Evolutionary conservation across 768 basidiomycete genomes (phyloP), one percentile per base, ranked within the genome.

Genomic region (Serendipita sp.): DNA sequence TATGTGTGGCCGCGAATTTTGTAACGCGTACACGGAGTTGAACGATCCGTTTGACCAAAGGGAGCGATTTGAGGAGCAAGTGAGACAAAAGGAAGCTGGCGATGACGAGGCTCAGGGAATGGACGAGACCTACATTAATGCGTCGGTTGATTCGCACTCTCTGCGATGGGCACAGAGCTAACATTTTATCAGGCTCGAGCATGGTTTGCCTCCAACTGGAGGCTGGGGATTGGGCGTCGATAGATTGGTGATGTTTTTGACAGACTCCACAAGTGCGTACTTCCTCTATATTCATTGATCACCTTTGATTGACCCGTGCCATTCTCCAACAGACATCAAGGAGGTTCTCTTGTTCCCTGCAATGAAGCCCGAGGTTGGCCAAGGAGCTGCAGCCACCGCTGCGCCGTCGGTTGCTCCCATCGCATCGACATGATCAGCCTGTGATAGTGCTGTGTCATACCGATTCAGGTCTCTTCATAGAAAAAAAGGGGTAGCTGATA

Each of bases 21-120:
- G 91, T 80, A 98, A 99, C 71, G 95, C 96, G 27, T 99, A 99
- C 74, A 99, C 96, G 45, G 96, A 99, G 79, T 82, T 99, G 80
- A 99, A 99, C 76, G 96, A 99, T 76, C 96, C 92, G 0, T 95
- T 94, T 72, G 91, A 93, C 74, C 96, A 99, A 75, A 81, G 93
- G 40, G 76, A 91, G 70, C 84, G 96, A 67, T 99, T 99, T 75
- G 91, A 95, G 75, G 96, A 98, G 74, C 90, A 92, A 80, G 78
- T 81, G 63, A 82, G 83, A 71, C 96, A 98, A 76, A 98, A 97
- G 84, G 91, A 91, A 64, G 84, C 86, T 66, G 96, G 96, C 64
- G 96, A 99, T 69, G 96, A 99, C 48, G 96, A 99, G 75, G 95
- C 94, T 5, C 96, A 99, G 74, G 92, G 90, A 3, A 82, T 97